Percentiles rank a stretch among this genome's conserved stretches.
phyloP scores from a whole-genome alignment of 2,329 filamentous ascomycete species.

The Colletotrichum musicola region DNA sequence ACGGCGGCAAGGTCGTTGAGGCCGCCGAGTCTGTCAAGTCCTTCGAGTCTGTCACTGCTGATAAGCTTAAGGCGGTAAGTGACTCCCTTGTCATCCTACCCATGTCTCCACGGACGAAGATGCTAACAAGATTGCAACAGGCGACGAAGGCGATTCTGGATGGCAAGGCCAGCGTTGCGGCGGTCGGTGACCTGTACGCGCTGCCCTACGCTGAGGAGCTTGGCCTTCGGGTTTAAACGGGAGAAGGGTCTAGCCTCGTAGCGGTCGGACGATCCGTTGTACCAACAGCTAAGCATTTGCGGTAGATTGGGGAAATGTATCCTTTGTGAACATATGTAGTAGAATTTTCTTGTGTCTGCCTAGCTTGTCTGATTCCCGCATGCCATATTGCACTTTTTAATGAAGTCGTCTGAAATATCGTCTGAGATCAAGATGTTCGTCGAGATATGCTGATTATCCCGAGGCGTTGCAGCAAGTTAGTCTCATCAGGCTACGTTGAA shows the following conservation, averaged over 20 bases:
- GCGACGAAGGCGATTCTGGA: constrained; percentile 89
- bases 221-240: constrained; percentile 88
- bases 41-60: constrained; percentile 83
- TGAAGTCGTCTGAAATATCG: constrained; percentile 2
- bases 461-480: background rate
- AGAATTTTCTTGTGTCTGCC: constrained; percentile 49
- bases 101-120: constrained; percentile 30
- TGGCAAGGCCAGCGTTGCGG: constrained; percentile 87
- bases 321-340: constrained; percentile 62
- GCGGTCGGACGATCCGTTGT: constrained; percentile 49
- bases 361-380: constrained; percentile 36
- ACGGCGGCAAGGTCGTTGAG: constrained; percentile 85
- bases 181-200: constrained; percentile 90
- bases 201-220: constrained; percentile 95
- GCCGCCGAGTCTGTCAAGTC: constrained; percentile 83
- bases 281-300: constrained; percentile 54
- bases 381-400: constrained; percentile 8
- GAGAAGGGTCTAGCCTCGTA: constrained; percentile 40
- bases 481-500: background rate
- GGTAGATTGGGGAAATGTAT: constrained; percentile 54
- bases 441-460: background rate
- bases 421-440: background rate
- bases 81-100: background rate
- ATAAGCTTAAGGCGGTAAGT: constrained; percentile 88
- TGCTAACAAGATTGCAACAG: constrained; percentile 61